Conservation (phyloP, 2,329 filamentous ascomycete species). For the Gliomastix tumulicola region DNA sequence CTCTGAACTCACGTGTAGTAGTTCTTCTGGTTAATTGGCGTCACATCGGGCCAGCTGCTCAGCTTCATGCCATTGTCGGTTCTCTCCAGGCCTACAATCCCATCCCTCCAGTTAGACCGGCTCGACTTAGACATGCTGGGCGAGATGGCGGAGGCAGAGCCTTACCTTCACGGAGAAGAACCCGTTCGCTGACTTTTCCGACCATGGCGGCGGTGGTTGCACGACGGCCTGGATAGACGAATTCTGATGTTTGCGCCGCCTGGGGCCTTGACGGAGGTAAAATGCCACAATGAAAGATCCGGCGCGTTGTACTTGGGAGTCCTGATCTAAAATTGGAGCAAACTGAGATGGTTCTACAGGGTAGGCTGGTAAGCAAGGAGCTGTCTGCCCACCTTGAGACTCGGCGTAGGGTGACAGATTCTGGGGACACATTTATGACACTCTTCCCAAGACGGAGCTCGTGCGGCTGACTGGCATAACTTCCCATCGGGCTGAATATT, state of each 20-base stretch:
- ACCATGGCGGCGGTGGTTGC: conserved; percentile 37
- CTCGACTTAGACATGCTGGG: not conserved
- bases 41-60: conserved; percentile 86
- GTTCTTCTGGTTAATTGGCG: conserved; percentile 98
- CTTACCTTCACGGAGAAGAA: conserved; percentile 56
- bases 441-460: too few relatives aligned
- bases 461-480: too few relatives aligned
- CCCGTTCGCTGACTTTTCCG: conserved; percentile 58
- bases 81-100: conserved; percentile 69
- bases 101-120: conserved; percentile 11
- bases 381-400: not conserved
- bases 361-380: not conserved
- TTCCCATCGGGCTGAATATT: too few relatives aligned
- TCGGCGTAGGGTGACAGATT: not conserved
- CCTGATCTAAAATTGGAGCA: too few relatives aligned
- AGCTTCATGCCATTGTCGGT: conserved; percentile 98
- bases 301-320: too few relatives aligned
- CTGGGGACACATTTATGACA: too few relatives aligned
- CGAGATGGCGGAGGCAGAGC: conserved; percentile 4
- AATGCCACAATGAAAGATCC: too few relatives aligned
- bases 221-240: conserved; percentile 3
- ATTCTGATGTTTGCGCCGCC: too few relatives aligned
- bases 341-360: too few relatives aligned
- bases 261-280: too few relatives aligned
- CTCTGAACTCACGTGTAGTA: conserved; percentile 92